phyloP scores from a whole-genome alignment of 495 filamentous ascomycete genomes.

The Bacidia rubella region DNA sequence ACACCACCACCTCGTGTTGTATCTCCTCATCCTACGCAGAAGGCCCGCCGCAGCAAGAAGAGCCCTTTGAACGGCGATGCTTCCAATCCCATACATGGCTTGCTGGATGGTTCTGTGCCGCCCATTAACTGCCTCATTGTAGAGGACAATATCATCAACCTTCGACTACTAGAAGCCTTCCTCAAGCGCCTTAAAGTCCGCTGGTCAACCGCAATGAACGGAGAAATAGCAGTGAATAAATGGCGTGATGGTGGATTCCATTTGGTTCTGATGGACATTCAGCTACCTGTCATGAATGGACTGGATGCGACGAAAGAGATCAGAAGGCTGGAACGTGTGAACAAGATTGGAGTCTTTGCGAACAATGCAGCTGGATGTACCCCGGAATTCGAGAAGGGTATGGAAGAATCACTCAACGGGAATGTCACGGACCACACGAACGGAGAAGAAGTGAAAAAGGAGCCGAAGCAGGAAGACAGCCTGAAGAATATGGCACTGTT shows the following conservation, averaged over 20 bases:
- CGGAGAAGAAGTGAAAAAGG: slow-evolving; percentile 17
- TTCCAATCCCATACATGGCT: slow-evolving; percentile 32
- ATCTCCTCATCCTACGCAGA: slow-evolving; percentile 36
- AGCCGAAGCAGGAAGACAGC: slow-evolving; percentile 45
- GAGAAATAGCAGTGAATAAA: slow-evolving; percentile 79
- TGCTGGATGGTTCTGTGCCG: slow-evolving; percentile 73
- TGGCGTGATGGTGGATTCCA: slow-evolving; percentile 95
- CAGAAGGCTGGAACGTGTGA: slow-evolving; percentile 72
- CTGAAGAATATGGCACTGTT: slow-evolving; percentile 61
- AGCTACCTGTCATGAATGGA: slow-evolving; percentile 93
- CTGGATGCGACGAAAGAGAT: slow-evolving; percentile 97
- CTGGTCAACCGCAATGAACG: slow-evolving; percentile 96
- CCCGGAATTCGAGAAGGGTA: slow-evolving; percentile 13
- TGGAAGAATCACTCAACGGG: slow-evolving; percentile 7
- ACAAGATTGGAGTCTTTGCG: slow-evolving; percentile 76
- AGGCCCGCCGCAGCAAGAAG: slow-evolving; percentile 9
- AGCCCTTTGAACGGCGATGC: slow-evolving; percentile 25
- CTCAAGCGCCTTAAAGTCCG: slow-evolving; percentile 93
- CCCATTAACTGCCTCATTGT: slow-evolving; percentile 97
- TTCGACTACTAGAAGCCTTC: slow-evolving; percentile 83
- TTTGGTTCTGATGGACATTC: slow-evolving; percentile 96
- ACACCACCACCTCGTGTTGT: slow-evolving; percentile 45
- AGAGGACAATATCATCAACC: slow-evolving; percentile 96
- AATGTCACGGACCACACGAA: slow-evolving; percentile 21
- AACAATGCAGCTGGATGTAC: slow-evolving; percentile 22